Evolutionary conservation across 106 monocot genomes (phyloP).

Genomic region (Dendrobium nobile): DNA sequence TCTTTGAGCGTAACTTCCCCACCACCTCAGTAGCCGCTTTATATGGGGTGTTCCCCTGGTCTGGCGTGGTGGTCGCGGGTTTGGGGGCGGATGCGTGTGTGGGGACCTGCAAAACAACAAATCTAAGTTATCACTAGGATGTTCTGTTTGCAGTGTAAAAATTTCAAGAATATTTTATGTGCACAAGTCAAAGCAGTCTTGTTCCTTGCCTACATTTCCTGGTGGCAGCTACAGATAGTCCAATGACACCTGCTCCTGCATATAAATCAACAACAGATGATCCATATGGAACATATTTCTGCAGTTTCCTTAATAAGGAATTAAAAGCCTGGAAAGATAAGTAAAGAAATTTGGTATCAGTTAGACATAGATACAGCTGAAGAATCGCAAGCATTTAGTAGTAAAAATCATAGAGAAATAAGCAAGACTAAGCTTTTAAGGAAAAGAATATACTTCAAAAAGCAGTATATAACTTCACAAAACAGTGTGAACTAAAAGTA

Average conservation of each 20-base stretch:
- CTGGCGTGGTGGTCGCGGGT: too few species aligned
- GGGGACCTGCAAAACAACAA: slow-evolving; percentile 49
- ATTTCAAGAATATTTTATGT: neutral
- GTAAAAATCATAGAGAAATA: neutral
- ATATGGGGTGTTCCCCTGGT: too few species aligned
- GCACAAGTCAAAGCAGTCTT: neutral
- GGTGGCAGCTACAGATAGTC: slow-evolving; percentile 72
- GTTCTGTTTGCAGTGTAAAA: neutral
- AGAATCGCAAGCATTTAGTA: neutral
- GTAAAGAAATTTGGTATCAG: neutral
- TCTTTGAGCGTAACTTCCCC: too few species aligned
- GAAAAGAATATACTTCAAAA: neutral
- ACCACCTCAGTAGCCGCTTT: too few species aligned
- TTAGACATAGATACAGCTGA: neutral
- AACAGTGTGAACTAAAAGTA: too few species aligned
- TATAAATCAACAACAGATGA: slow-evolving; percentile 97
- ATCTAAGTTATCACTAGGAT: neutral
- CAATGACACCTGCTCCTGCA: slow-evolving; percentile 87
- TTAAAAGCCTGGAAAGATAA: slow-evolving; percentile 67
- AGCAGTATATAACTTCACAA: neutral
- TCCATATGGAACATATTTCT: slow-evolving; percentile 89
- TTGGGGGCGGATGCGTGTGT: too few species aligned
- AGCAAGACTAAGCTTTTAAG: neutral
- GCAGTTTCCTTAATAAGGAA: slow-evolving; percentile 74
- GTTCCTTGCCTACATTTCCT: slow-evolving; percentile 85